Percentiles rank a stretch among this genome's conserved stretches.
These are phyloP conservation scores for Penicillium sp. DNA, from an alignment of 2,329 filamentous ascomycete species.

Conservation along the genomic window DNA sequence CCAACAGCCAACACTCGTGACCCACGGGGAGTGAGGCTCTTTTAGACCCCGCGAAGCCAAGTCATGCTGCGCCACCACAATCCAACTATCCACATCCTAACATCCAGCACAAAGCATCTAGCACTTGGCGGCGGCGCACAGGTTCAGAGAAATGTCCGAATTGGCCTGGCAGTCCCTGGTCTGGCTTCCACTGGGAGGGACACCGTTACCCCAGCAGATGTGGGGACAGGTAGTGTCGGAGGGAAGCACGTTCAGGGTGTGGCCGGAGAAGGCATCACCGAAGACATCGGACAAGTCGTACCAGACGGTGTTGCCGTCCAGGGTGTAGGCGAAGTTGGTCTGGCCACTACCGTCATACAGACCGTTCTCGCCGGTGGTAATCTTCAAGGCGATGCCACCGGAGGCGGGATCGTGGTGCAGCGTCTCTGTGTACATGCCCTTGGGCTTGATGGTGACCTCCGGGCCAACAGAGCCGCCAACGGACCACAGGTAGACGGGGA, in stretches of 20 bases:
- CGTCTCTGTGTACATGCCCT: slow-evolving; percentile 34
- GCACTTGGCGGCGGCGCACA: slow-evolving; percentile 29
- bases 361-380: slow-evolving; percentile 37
- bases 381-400: slow-evolving; percentile 45
- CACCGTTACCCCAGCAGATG: slow-evolving; percentile 35
- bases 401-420: slow-evolving; percentile 36
- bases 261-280: slow-evolving; percentile 41
- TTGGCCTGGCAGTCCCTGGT: slow-evolving; percentile 28
- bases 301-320: slow-evolving; percentile 37
- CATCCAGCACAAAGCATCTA: slow-evolving; percentile 8
- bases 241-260: slow-evolving; percentile 24
- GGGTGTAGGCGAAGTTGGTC: slow-evolving; percentile 43
- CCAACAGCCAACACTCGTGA: not conserved
- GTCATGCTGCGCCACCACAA: not conserved
- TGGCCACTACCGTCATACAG: slow-evolving; percentile 38
- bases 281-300: slow-evolving; percentile 47
- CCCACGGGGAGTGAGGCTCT: slow-evolving; percentile 5
- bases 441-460: slow-evolving; percentile 31
- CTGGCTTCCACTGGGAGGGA: slow-evolving; percentile 31
- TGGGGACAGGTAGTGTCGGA: slow-evolving; percentile 24
- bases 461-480: slow-evolving; percentile 36
- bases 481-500: slow-evolving; percentile 40
- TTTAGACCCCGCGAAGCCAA: not conserved
- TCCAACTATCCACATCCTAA: not conserved
- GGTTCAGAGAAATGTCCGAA: slow-evolving; percentile 28